Base-by-base conservation (phyloP, 345 rosid species). In the Acer negundo region DNA sequence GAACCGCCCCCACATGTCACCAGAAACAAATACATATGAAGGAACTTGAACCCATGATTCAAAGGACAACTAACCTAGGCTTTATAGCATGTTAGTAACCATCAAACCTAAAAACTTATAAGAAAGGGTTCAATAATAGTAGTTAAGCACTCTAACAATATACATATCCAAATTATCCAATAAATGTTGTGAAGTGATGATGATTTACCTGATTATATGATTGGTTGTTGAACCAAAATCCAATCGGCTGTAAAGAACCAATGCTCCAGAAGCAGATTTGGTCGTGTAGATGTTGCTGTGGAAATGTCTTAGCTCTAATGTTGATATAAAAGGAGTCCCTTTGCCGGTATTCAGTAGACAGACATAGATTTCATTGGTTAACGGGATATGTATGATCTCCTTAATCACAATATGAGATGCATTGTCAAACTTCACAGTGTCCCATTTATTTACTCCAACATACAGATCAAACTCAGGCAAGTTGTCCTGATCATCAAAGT, bases 281-380 rank as follows among this genome's bases (percentile, higher is more conserved):
- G 67, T 20, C 38, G 17, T 65, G 23, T 84, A 84, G 44, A 71
- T 62, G 4, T 61, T 40, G 55, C 73, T 23, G 62, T 74, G 80
- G 24, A 79, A 84, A 70, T 81, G 84, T 62, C 87, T 74, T 1
- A 77, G 44, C 80, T 84, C 84, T 10, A 81, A 12, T 63, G 83
- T 59, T 3, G 87, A 84, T 42, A 84, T 81, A 66, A 84, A 84
- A 69, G 87, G 87, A 15, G 64, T 78, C 49, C 81, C 82, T 26
- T 63, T 73, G 11, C 75, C 79, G 49, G 77, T 81, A 38, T 84
- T 76, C 13, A 81, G 11, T 12, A 81, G 81, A 74, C 87, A 84
- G 19, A 84, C 80, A 46, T 84, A 64, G 6, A 84, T 69, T 40
- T 70, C 28, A 55, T 84, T 74, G 65, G 66, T 20, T 10, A 8